Evolutionary conservation across 2,329 filamentous ascomycete species (phyloP), one percentile per base, ranked within the genome.

Genomic region (Microdochium bolleyi): DNA sequence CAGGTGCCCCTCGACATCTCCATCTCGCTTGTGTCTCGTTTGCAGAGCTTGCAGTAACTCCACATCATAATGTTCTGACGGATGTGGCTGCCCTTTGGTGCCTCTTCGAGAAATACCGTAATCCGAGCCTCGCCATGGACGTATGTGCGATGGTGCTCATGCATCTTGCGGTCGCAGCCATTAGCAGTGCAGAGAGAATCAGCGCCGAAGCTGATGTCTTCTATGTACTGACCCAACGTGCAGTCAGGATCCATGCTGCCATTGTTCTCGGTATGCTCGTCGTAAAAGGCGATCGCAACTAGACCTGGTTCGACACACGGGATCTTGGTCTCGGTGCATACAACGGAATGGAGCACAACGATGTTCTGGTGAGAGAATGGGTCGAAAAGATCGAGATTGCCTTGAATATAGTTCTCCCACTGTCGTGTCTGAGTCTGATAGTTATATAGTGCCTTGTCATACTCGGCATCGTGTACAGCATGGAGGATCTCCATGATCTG

Each of bases 341-440:
- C 92, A 24, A 94, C 83, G 16, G 92, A 97, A 70, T 95, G 95
- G 9, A 99, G 74, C 2, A 97, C 89, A 11, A 95, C 90, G 55
- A 99, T 96, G 63, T 94, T 96, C 63, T 99, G 94, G 64, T 99
- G 95, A 0, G 90, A 88, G 64, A 91, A 94, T 0, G 95, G 94
- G 64, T 99, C 91, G 61, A 96, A 99, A 1, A 97, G 78, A 62
- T 95, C 88, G 30, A 88, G 75, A 59, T 94, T 95, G 14, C 89
- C 90, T 50, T 92, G 85, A 22, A 96, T 86, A 62, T 96, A 96
- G 25, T 89, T 89, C 65, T 99, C 94, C 94, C 94, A 99, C 60
- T 96, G 92, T 27, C 89, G 83, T 53, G 91, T 96, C 65, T 97
- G 92, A 0, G 90, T 96, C 66, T 91, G 83, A 65, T 97, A 99